Evolutionary conservation across 768 basidiomycete genomes (phyloP).

Genomic region (Strobilomyces confusus): DNA sequence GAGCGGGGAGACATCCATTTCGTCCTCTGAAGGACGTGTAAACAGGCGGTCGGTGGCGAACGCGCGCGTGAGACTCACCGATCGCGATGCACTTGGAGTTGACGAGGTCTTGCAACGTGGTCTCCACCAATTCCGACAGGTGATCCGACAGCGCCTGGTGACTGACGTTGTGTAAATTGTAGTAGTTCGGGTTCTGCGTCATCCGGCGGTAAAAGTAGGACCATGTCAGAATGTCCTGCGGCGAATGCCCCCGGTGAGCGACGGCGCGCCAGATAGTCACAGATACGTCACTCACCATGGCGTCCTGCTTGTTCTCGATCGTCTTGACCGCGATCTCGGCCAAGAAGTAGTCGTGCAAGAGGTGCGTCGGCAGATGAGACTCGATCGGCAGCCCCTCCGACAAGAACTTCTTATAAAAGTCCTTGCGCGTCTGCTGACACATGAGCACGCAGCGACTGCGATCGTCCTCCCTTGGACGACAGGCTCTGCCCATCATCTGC

Average conservation of each 20-base stretch:
- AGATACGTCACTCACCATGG: conserved; percentile 57
- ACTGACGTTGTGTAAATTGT: conserved; percentile 91
- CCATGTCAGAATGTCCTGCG: conserved; percentile 94
- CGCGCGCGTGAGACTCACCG: conserved; percentile 40
- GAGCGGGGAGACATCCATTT: conserved; percentile 87
- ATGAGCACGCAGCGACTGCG: conserved; percentile 93
- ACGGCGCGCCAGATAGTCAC: neutral
- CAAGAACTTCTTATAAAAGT: conserved; percentile 99
- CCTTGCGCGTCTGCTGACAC: conserved; percentile 97
- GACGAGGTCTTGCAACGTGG: conserved; percentile 84
- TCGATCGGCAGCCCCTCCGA: conserved; percentile 97
- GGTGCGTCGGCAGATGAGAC: conserved; percentile 85
- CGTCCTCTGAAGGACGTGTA: conserved; percentile 54
- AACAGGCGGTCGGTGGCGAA: neutral
- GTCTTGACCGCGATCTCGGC: conserved; percentile 98
- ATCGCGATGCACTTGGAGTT: conserved; percentile 94
- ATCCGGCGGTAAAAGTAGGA: conserved; percentile 97
- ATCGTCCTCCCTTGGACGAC: conserved; percentile 83
- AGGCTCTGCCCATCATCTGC: conserved; percentile 99
- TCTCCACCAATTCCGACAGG: conserved; percentile 93
- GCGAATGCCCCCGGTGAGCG: neutral
- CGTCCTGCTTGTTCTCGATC: conserved; percentile 98
- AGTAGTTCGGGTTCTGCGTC: conserved; percentile 96
- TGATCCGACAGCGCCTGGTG: conserved; percentile 96
- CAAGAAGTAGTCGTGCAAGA: conserved; percentile 95